phyloP scores from a whole-genome alignment of 2,329 filamentous ascomycete species.

The Blastomyces percursus region DNA sequence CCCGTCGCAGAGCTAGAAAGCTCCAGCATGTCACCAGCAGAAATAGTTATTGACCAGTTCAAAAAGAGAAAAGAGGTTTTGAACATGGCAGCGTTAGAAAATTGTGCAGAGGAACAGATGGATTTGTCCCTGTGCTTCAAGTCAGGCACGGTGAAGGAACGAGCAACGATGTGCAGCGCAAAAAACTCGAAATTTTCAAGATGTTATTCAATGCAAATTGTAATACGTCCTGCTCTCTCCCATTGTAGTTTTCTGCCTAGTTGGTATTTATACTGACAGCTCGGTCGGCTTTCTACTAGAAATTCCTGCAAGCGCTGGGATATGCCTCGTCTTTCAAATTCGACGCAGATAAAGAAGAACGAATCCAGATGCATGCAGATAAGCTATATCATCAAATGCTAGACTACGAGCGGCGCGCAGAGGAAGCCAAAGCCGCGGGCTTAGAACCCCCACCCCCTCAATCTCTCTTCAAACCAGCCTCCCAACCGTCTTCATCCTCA shows the following conservation, averaged over 20 bases:
- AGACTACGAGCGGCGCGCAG: conserved; percentile 64
- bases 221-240: conserved; percentile 31
- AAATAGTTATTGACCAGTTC: conserved; percentile 70
- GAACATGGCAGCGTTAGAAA: conserved; percentile 75
- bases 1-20: conserved; percentile 61
- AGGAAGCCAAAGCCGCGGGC: conserved; percentile 42
- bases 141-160: conserved; percentile 53
- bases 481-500: conserved; percentile 14
- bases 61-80: conserved; percentile 72
- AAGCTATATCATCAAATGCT: conserved; percentile 79
- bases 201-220: conserved; percentile 81
- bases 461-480: conserved; percentile 35
- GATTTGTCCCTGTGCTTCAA: conserved; percentile 74
- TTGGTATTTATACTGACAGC: neutral
- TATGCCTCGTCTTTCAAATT: conserved; percentile 62
- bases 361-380: conserved; percentile 94
- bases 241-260: neutral
- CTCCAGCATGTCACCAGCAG: conserved; percentile 65
- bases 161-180: conserved; percentile 65
- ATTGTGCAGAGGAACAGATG: conserved; percentile 79
- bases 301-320: conserved; percentile 81
- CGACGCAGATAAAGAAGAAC: conserved; percentile 60
- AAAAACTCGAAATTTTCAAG: conserved; percentile 69
- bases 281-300: conserved; percentile 35
- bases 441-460: conserved; percentile 33